Evolutionary conservation across 495 filamentous ascomycete genomes (phyloP).

Genomic region (Hypoxylon rickii): DNA sequence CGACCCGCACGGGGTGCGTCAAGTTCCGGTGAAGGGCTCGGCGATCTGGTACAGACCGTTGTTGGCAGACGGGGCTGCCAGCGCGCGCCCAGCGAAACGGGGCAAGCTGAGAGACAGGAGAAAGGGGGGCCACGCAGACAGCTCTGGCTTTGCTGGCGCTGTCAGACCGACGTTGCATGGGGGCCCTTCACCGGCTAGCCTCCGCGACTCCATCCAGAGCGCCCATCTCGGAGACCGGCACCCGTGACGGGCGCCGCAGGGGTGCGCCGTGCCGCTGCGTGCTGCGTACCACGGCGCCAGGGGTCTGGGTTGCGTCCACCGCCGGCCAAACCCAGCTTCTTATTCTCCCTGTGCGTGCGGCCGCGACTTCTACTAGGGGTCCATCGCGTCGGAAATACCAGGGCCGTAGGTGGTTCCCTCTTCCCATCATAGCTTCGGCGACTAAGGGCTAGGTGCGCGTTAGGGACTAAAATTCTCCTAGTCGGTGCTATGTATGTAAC

Average conservation of each 20-base stretch:
- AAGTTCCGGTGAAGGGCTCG: too few species aligned
- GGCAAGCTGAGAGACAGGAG: too few species aligned
- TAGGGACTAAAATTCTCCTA: too few species aligned
- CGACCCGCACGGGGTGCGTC: too few species aligned
- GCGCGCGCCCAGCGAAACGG: too few species aligned
- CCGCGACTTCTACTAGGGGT: not conserved
- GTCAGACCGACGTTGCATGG: constrained; percentile 28
- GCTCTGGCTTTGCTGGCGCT: too few species aligned
- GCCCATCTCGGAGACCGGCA: constrained; percentile 1
- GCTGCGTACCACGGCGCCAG: not conserved
- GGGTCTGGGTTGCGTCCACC: constrained; percentile 19
- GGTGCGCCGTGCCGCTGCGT: constrained; percentile 10
- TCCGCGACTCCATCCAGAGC: constrained; percentile 8
- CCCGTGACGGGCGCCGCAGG: constrained; percentile 24
- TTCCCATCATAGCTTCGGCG: not conserved
- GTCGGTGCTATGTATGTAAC: too few species aligned
- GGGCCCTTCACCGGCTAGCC: constrained; percentile 11
- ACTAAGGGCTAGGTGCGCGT: not conserved
- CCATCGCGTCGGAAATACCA: not conserved
- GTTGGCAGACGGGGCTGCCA: too few species aligned
- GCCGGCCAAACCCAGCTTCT: too few species aligned
- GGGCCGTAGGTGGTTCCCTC: not conserved
- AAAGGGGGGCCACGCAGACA: too few species aligned
- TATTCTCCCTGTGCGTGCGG: not conserved
- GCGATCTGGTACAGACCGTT: too few species aligned